These are phyloP conservation scores for Crassisporium funariophilum DNA, from an alignment of 768 basidiomycete genomes.

Conservation along the genomic window DNA sequence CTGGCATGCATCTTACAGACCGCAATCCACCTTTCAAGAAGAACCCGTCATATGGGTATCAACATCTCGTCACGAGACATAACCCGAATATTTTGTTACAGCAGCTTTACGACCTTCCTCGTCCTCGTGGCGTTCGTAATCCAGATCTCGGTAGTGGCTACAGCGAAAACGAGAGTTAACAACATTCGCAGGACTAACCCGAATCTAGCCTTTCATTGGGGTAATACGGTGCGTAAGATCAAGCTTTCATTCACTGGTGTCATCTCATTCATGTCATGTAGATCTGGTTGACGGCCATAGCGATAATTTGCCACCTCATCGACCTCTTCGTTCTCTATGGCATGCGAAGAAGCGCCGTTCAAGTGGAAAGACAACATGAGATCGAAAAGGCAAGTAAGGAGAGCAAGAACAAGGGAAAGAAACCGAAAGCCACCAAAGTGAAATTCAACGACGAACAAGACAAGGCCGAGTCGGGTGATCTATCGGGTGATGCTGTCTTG, in stretches of 20 bases:
- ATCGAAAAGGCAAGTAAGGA: neutral
- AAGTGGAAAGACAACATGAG: neutral
- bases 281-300: conserved; percentile 16
- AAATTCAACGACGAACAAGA: neutral
- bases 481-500: neutral
- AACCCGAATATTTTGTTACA: conserved; percentile 7
- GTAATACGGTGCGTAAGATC: conserved; percentile 12
- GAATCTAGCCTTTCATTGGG: conserved; percentile 15
- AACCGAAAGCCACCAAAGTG: neutral
- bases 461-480: neutral
- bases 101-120: conserved; percentile 7
- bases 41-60: conserved; percentile 8
- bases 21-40: conserved; percentile 4
- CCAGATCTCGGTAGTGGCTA: conserved; percentile 11
- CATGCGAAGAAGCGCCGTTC: conserved; percentile 2
- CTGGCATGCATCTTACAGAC: conserved; percentile 8
- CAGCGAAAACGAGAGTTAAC: conserved; percentile 10
- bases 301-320: conserved; percentile 9
- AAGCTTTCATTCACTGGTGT: neutral
- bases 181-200: conserved; percentile 1
- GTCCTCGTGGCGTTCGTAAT: conserved; percentile 11
- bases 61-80: conserved; percentile 1
- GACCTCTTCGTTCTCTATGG: conserved; percentile 13
- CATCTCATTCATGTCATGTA: neutral
- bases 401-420: neutral